Evolutionary conservation across 2,329 filamentous ascomycete genomes (phyloP).

Genomic region (Beauveria varroae): DNA sequence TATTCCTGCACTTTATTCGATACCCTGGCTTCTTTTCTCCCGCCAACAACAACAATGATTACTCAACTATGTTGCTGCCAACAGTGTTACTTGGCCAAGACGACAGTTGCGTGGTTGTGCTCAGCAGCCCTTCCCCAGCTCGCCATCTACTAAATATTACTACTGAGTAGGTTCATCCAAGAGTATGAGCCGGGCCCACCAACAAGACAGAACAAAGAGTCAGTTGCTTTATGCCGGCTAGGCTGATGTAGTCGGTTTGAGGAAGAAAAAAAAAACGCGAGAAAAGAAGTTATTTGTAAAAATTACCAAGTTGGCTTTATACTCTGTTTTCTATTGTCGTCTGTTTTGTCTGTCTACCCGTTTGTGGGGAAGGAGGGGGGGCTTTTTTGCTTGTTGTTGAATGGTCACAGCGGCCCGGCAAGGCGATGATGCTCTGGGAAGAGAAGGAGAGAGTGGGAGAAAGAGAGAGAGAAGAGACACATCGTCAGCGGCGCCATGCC

Average conservation of each 20-base stretch:
- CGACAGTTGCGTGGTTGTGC: no score
- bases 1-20: slow-evolving; percentile 7
- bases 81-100: no score
- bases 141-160: no score
- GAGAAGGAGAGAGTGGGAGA: background rate
- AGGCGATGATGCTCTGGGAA: background rate
- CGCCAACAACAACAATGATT: background rate
- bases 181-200: background rate
- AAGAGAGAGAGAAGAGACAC: background rate
- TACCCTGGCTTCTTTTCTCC: slow-evolving; percentile 1
- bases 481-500: background rate
- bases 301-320: background rate
- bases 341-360: background rate
- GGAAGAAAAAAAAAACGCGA: no score
- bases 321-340: background rate
- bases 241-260: background rate
- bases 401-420: background rate
- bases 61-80: no score
- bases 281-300: background rate
- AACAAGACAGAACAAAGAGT: background rate
- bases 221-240: background rate
- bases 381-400: background rate
- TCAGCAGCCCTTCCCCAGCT: no score
- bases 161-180: background rate
- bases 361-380: background rate